Evolutionary conservation across 345 rosid species (phyloP).

Genomic region (Alliaria petiolata): DNA sequence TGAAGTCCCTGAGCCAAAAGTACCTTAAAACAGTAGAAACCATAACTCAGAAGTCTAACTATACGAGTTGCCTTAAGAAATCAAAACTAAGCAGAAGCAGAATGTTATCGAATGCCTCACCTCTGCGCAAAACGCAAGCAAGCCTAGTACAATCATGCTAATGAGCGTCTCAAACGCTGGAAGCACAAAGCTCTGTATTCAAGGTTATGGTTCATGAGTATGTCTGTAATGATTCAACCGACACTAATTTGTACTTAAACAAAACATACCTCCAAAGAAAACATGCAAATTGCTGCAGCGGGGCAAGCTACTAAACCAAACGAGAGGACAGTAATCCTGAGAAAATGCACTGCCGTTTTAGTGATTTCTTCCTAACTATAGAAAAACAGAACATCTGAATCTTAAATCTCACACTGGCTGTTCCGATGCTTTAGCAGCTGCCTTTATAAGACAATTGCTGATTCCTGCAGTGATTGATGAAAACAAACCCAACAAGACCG

Average conservation of each 20-base stretch:
- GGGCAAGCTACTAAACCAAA: conserved; percentile 76
- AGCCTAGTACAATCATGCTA: conserved; percentile 58
- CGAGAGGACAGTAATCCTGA: conserved; percentile 71
- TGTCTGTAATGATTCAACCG: neutral
- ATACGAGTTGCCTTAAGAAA: neutral
- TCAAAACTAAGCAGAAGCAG: neutral
- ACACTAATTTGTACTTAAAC: neutral
- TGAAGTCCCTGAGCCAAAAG: conserved; percentile 81
- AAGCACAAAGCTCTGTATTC: conserved; percentile 60
- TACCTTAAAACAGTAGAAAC: conserved; percentile 38
- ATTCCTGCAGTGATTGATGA: conserved; percentile 82
- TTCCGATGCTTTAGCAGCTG: conserved; percentile 80
- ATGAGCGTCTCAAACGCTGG: conserved; percentile 52
- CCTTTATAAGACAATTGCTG: conserved; percentile 70
- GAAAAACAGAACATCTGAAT: neutral
- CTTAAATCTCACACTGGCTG: conserved; percentile 73
- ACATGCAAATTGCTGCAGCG: conserved; percentile 63
- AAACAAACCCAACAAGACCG: conserved; percentile 56
- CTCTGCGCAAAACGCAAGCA: conserved; percentile 78
- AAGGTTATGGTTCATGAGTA: neutral
- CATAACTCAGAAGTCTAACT: neutral
- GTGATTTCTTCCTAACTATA: neutral
- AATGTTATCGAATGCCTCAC: conserved; percentile 31
- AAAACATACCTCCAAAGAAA: conserved; percentile 64
- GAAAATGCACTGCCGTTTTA: conserved; percentile 25